A percentile compares a stretch with the other conserved stretches of the same genome.
These are phyloP conservation scores for Rehmannia glutinosa DNA, from an alignment of 257 asterid genomes.

Conservation along the genomic window DNA sequence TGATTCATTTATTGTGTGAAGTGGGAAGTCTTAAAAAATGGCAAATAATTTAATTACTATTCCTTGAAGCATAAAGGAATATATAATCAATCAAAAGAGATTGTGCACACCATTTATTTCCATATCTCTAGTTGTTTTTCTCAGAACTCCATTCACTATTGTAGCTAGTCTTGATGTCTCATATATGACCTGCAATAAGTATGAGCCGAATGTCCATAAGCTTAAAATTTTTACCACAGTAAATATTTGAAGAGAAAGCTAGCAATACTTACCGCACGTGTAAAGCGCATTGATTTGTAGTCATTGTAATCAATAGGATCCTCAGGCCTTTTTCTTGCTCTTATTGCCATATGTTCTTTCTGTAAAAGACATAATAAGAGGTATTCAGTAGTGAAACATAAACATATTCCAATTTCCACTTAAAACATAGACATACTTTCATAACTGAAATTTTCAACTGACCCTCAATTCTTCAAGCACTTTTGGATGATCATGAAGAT, in stretches of 20 bases:
- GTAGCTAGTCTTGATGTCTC: conserved; percentile 69
- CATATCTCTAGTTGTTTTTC: conserved; percentile 62
- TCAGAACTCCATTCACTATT: conserved; percentile 58
- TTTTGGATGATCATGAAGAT: conserved; percentile 84
- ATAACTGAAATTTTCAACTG: conserved; percentile 12
- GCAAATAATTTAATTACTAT: conserved; percentile 8
- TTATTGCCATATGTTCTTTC: conserved; percentile 80
- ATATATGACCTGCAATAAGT: conserved; percentile 49
- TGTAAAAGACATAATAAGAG: conserved; percentile 13
- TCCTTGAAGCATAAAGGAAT: conserved; percentile 13
- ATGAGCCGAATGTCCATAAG: conserved; percentile 2
- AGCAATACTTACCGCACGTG: conserved; percentile 59
- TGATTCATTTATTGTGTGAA: conserved; percentile 17
- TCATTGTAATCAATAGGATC: conserved; percentile 81
- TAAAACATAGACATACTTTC: background rate
- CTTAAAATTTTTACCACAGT: conserved; percentile 14
- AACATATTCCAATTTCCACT: background rate
- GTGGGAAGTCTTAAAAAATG: conserved; percentile 11
- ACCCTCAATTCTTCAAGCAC: conserved; percentile 84
- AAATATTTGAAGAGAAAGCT: conserved; percentile 10
- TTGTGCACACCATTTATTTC: conserved; percentile 52
- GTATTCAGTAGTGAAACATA: background rate
- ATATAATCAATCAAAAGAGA: background rate
- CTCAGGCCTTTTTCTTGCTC: conserved; percentile 67
- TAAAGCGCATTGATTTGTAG: conserved; percentile 87